phyloP scores from a whole-genome alignment of 768 basidiomycete species.

The Trametes elegans region DNA sequence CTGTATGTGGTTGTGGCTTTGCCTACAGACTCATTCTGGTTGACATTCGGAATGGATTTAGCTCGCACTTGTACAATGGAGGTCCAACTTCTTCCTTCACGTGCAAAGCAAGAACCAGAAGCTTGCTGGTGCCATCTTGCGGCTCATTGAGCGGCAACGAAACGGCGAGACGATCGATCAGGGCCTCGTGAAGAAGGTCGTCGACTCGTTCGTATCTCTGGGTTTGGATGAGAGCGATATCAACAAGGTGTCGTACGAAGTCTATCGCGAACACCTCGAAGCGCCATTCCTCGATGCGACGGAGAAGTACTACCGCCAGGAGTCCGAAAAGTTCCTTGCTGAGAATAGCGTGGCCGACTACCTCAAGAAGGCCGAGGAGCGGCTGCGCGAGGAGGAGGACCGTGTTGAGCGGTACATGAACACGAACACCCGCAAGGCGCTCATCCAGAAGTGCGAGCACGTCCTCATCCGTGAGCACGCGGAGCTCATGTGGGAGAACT shows the following conservation, averaged over 20 bases:
- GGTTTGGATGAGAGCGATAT: slow-evolving; percentile 91
- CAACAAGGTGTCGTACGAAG: slow-evolving; percentile 89
- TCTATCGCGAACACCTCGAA: slow-evolving; percentile 92
- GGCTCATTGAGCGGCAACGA: slow-evolving; percentile 88
- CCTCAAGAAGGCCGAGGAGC: slow-evolving; percentile 90
- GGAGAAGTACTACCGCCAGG: slow-evolving; percentile 87
- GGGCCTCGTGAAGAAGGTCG: slow-evolving; percentile 88
- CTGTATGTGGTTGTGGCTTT: too few relatives aligned
- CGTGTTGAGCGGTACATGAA: slow-evolving; percentile 93
- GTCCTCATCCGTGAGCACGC: slow-evolving; percentile 88
- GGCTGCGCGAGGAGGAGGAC: slow-evolving; percentile 91
- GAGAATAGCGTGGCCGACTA: slow-evolving; percentile 92
- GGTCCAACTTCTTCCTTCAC: slow-evolving; percentile 81
- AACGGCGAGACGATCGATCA: slow-evolving; percentile 95
- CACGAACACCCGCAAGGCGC: slow-evolving; percentile 79
- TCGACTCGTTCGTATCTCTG: slow-evolving; percentile 93
- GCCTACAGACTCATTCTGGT: too few relatives aligned
- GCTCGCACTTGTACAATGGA: slow-evolving; percentile 98
- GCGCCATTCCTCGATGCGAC: slow-evolving; percentile 85
- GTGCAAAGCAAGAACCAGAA: slow-evolving; percentile 82
- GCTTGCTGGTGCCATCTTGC: slow-evolving; percentile 82
- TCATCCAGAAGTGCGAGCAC: slow-evolving; percentile 83
- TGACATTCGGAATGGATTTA: too few relatives aligned
- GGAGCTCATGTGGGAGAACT: slow-evolving; percentile 87
- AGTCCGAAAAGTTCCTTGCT: slow-evolving; percentile 87